Conservation (phyloP, 345 rosid genomes). For the Corchorus olitorius region DNA sequence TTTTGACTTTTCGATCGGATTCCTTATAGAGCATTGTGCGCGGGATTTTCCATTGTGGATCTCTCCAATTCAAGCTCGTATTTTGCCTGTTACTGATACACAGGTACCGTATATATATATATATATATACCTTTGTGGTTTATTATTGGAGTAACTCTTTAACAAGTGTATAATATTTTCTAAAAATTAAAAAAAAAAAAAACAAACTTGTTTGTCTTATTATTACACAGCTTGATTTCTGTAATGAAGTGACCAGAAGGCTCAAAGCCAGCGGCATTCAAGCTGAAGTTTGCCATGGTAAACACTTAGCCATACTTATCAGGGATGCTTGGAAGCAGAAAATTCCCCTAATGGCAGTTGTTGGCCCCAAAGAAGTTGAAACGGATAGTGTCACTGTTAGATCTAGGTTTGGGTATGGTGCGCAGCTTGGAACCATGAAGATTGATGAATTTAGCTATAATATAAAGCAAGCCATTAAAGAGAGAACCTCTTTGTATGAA, state of each 20-base stretch:
- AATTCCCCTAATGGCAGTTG: conserved; percentile 87
- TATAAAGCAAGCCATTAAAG: conserved; percentile 53
- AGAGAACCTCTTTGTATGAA: conserved; percentile 50
- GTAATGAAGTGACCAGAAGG: conserved; percentile 57
- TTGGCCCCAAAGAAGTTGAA: conserved; percentile 89
- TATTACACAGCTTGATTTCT: conserved; percentile 59
- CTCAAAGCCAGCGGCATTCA: conserved; percentile 64
- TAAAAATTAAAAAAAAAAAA: neutral
- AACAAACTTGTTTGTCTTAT: neutral
- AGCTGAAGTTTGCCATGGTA: conserved; percentile 84
- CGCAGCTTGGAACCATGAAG: conserved; percentile 73
- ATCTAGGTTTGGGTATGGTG: conserved; percentile 81
- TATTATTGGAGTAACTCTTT: neutral
- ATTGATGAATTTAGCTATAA: conserved; percentile 67
- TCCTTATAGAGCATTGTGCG: conserved; percentile 94
- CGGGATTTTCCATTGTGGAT: conserved; percentile 97
- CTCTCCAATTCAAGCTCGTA: conserved; percentile 84
- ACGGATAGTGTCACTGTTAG: conserved; percentile 68
- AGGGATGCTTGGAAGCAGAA: conserved; percentile 92
- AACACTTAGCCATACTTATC: conserved; percentile 88
- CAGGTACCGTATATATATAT: conserved; percentile 62
- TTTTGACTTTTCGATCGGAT: no score
- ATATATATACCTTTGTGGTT: no score
- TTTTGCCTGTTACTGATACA: conserved; percentile 85
- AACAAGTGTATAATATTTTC: neutral